Conservation (phyloP, 768 basidiomycete species). For the Russula compacta region DNA sequence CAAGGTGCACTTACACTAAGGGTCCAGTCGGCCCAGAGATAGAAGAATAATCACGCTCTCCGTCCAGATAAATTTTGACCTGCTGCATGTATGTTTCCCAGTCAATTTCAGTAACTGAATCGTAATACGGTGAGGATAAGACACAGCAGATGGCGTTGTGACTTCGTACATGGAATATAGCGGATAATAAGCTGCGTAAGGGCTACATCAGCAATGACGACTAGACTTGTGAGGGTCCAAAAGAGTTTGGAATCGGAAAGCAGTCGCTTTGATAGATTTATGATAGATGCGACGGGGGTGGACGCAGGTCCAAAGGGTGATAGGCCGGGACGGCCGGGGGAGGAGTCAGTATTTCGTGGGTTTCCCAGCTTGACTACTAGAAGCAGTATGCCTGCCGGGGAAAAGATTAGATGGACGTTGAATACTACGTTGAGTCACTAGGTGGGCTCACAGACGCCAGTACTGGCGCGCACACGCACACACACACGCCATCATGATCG, state of each 20-base stretch:
- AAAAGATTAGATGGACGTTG: neutral
- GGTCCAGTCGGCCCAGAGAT: constrained; percentile 90
- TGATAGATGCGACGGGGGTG: neutral
- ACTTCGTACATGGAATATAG: constrained; percentile 68
- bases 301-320: neutral
- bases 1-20: constrained; percentile 55
- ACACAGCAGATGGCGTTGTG: constrained; percentile 13
- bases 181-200: constrained; percentile 75
- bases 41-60: constrained; percentile 72
- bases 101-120: constrained; percentile 94
- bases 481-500: no score
- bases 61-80: constrained; percentile 63
- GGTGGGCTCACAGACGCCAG: no score
- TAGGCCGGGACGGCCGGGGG: neutral
- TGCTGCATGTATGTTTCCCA: constrained; percentile 96
- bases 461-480: no score
- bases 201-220: constrained; percentile 64
- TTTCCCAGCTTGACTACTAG: constrained; percentile 7
- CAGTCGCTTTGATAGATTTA: constrained; percentile 24
- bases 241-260: constrained; percentile 53
- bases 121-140: constrained; percentile 17
- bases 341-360: neutral
- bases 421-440: neutral
- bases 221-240: constrained; percentile 53
- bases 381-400: neutral